Conservation (phyloP, 768 basidiomycete species). For the Mycena amicta region DNA sequence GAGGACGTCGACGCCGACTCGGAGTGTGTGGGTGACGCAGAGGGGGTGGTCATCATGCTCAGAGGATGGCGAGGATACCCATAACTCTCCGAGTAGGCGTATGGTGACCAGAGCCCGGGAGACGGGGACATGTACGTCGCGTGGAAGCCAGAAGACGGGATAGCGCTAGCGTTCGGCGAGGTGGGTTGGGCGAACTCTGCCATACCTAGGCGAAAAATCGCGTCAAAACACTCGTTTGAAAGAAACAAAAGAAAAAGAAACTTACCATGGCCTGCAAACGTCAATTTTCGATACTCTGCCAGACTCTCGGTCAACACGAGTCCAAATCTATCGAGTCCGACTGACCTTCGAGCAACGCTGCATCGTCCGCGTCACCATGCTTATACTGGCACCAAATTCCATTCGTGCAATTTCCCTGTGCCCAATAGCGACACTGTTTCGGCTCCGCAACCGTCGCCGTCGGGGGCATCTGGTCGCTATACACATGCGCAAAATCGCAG, state of each 20-base stretch:
- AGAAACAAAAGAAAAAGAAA: neutral
- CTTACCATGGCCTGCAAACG: neutral
- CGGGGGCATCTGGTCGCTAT: constrained; percentile 5
- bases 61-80: neutral
- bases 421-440: constrained; percentile 20
- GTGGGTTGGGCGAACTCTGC: too few species aligned
- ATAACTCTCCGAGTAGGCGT: neutral
- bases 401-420: constrained; percentile 19
- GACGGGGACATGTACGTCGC: neutral
- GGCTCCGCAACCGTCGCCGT: constrained; percentile 1
- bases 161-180: neutral
- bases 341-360: constrained; percentile 16
- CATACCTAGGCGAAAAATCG: too few species aligned
- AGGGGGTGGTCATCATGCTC: constrained; percentile 3
- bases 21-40: neutral
- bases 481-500: constrained; percentile 23
- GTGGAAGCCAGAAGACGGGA: neutral
- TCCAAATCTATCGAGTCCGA: too few species aligned
- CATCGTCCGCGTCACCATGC: constrained; percentile 14
- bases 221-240: neutral
- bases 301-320: neutral
- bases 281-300: neutral
- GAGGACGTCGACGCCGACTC: constrained; percentile 4
- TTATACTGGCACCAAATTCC: constrained; percentile 23
- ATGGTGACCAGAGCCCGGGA: neutral